Percentiles rank a stretch among this genome's conserved stretches.
Evolutionary conservation across 495 filamentous ascomycete genomes (phyloP).

Genomic region (Corynascus novoguineensis): DNA sequence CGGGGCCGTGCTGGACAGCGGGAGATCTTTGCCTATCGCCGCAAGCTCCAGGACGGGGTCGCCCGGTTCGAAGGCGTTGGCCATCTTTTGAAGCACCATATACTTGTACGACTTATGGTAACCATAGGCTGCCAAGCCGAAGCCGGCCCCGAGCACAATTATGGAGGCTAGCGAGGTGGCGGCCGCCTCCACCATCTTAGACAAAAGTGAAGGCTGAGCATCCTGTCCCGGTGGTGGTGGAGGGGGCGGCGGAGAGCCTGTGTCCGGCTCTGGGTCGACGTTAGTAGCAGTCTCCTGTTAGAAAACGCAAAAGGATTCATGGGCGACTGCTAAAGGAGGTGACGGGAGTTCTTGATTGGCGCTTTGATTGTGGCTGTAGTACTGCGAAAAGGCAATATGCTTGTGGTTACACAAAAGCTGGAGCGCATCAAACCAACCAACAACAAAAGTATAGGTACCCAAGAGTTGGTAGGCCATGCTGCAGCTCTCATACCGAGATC

Average conservation of each 20-base stretch:
- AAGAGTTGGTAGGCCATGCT: no score
- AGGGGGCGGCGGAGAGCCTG: not conserved
- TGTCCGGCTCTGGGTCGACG: not conserved
- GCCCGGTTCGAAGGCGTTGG: slow-evolving; percentile 85
- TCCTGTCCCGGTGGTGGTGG: slow-evolving; percentile 25
- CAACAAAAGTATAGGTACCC: not conserved
- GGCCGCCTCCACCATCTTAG: slow-evolving; percentile 80
- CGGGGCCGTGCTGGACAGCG: slow-evolving; percentile 42
- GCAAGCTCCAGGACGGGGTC: slow-evolving; percentile 89
- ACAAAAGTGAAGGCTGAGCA: slow-evolving; percentile 34
- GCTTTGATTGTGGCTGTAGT: not conserved
- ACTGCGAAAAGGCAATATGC: not conserved
- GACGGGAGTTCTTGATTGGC: not conserved
- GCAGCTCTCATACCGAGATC: no score
- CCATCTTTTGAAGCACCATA: slow-evolving; percentile 80
- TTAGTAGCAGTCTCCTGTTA: not conserved
- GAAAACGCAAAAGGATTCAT: not conserved
- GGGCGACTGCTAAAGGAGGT: not conserved
- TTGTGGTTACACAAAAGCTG: not conserved
- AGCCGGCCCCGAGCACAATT: slow-evolving; percentile 64
- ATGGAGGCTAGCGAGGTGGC: slow-evolving; percentile 86
- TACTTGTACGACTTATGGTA: slow-evolving; percentile 91
- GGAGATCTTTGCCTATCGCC: slow-evolving; percentile 56
- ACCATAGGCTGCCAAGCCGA: slow-evolving; percentile 68
- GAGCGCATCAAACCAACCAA: not conserved